phyloP scores from a whole-genome alignment of 306 rosid species.

The Citrullus colocynthis region DNA sequence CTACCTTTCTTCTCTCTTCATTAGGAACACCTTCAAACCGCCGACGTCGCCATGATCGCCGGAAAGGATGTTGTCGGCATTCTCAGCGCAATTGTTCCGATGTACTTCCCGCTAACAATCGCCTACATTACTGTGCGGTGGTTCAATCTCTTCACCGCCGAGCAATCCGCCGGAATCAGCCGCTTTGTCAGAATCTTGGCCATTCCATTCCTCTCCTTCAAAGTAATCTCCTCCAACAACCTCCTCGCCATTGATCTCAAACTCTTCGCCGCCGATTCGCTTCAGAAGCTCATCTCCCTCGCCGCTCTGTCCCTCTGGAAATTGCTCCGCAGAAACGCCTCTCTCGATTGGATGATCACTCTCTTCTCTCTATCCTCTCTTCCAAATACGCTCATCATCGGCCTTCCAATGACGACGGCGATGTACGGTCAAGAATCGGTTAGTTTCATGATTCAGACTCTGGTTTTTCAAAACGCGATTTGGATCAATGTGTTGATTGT shows the following conservation, averaged over 20 bases:
- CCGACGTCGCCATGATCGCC: not conserved
- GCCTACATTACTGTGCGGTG: not conserved
- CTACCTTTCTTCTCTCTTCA: not conserved
- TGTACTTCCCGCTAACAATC: not conserved
- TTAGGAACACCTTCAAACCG: not conserved
- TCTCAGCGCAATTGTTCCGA: not conserved
- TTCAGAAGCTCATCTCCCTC: not conserved
- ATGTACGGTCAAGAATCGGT: not conserved
- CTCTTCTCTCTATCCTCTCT: not conserved
- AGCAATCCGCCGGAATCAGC: constrained; percentile 5
- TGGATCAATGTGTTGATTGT: constrained; percentile 3
- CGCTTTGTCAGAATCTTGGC: not conserved
- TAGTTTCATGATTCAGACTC: not conserved
- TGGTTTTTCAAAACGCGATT: constrained; percentile 5
- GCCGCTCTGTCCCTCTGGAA: not conserved
- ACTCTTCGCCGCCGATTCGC: constrained; percentile 6
- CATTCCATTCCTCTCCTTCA: constrained; percentile 1
- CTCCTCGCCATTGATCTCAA: not conserved
- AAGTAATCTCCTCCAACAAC: not conserved
- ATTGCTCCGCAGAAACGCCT: not conserved
- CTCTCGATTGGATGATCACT: constrained; percentile 6
- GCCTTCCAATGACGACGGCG: not conserved
- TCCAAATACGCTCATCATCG: constrained; percentile 10
- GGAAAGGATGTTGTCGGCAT: not conserved
- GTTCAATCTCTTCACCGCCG: not conserved